These are phyloP conservation scores for Paramarasmius palmivorus DNA, from an alignment of 1,284 basidiomycete species.

Conservation along the genomic window DNA sequence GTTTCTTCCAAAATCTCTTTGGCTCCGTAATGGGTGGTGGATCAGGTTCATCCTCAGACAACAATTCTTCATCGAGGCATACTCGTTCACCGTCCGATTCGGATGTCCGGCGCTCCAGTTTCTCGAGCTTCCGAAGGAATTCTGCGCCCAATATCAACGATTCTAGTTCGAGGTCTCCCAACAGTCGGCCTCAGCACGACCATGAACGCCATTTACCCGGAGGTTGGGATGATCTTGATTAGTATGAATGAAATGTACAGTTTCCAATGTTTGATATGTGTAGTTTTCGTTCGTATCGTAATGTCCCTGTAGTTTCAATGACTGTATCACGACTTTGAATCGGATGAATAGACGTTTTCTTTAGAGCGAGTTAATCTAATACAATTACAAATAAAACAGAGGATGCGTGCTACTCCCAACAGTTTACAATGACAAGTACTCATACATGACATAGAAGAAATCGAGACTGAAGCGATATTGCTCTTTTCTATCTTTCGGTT, in stretches of 20 bases:
- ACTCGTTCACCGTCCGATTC: neutral
- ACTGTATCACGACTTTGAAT: neutral
- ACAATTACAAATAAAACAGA: no score
- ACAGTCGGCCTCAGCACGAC: neutral
- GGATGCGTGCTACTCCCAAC: no score
- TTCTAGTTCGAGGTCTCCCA: neutral
- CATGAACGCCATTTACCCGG: slow-evolving; percentile 9
- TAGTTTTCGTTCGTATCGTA: no score
- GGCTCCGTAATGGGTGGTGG: slow-evolving; percentile 8
- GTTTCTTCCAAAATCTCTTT: slow-evolving; percentile 10
- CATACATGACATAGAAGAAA: no score
- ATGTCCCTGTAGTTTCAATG: neutral
- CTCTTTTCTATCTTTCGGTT: no score
- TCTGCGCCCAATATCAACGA: neutral
- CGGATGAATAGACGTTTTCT: neutral
- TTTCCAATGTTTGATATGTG: neutral
- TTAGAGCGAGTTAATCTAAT: no score
- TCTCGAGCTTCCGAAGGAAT: neutral
- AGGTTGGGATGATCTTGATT: slow-evolving; percentile 13
- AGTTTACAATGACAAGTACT: no score
- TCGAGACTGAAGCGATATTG: no score
- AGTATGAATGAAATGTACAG: neutral
- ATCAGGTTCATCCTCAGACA: neutral
- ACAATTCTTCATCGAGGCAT: neutral
- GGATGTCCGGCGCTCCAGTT: neutral